Percentiles rank a stretch among this genome's conserved stretches.
Evolutionary conservation across 768 basidiomycete genomes (phyloP).

Genomic region (Rhodocollybia butyracea): DNA sequence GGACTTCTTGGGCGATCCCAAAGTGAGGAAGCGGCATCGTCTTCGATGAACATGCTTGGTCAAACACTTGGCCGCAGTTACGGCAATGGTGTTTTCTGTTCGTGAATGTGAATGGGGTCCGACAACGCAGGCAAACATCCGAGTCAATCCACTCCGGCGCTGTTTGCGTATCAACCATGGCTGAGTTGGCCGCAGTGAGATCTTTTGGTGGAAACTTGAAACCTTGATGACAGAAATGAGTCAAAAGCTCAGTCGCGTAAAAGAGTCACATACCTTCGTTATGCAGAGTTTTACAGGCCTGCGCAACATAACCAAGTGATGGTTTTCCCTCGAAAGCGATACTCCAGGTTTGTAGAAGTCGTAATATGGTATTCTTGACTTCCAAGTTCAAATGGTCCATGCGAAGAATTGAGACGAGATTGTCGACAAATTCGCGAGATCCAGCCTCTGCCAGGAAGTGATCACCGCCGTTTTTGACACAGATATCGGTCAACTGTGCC

Average conservation of each 20-base stretch:
- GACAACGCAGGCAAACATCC: constrained; percentile 90
- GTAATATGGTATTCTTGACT: constrained; percentile 76
- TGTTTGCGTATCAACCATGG: constrained; percentile 87
- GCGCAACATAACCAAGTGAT: constrained; percentile 66
- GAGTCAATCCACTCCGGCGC: constrained; percentile 98
- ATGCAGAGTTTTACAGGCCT: constrained; percentile 75
- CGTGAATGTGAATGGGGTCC: constrained; percentile 88
- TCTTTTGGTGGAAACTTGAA: constrained; percentile 85
- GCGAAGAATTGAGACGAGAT: constrained; percentile 85
- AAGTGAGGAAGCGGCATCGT: constrained; percentile 84
- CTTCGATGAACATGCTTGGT: constrained; percentile 89
- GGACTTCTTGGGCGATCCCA: constrained; percentile 87
- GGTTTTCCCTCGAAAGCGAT: constrained; percentile 83
- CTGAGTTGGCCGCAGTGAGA: constrained; percentile 61
- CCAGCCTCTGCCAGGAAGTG: constrained; percentile 82
- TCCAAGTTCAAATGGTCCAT: constrained; percentile 73
- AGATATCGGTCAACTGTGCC: constrained; percentile 77
- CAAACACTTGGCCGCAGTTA: constrained; percentile 96
- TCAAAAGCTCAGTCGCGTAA: neutral
- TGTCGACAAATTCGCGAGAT: constrained; percentile 91
- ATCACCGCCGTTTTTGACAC: constrained; percentile 97
- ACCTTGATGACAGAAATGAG: constrained; percentile 39
- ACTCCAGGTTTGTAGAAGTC: constrained; percentile 91
- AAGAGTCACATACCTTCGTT: constrained; percentile 57
- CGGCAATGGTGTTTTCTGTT: constrained; percentile 98